Evolutionary conservation across 768 basidiomycete species (phyloP).

Genomic region (Trametopsis cervina): DNA sequence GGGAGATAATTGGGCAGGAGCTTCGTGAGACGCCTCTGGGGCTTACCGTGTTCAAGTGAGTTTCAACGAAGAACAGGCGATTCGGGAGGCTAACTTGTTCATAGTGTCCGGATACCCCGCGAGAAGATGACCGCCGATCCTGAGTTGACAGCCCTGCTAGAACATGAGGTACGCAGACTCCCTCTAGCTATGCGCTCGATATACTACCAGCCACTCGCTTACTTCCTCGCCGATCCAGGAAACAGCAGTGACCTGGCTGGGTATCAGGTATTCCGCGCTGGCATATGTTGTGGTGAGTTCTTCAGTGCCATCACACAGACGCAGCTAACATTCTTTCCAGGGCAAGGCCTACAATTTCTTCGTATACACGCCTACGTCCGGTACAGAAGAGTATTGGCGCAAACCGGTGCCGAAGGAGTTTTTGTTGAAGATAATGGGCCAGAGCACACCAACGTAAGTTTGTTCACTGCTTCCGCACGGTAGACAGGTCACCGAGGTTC

Average conservation of each 20-base stretch:
- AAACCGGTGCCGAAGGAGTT: not conserved
- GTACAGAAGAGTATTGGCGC: not conserved
- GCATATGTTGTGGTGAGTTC: constrained; percentile 1
- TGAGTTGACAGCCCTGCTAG: constrained; percentile 4
- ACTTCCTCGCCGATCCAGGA: not conserved
- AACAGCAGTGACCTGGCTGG: constrained; percentile 3
- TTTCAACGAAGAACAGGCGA: too few species aligned
- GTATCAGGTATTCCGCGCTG: not conserved
- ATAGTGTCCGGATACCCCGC: constrained; percentile 11
- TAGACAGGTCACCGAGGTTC: not conserved
- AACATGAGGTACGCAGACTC: constrained; percentile 3
- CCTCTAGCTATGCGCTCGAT: not conserved
- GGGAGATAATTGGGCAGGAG: constrained; percentile 7
- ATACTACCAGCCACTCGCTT: not conserved
- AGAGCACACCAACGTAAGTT: constrained; percentile 15
- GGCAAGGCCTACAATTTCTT: constrained; percentile 3
- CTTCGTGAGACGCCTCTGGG: constrained; percentile 2
- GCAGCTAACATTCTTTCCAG: not conserved
- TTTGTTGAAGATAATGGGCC: constrained; percentile 10
- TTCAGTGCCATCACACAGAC: not conserved
- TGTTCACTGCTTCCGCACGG: not conserved
- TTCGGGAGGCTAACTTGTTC: not conserved
- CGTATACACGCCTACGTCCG: constrained; percentile 3
- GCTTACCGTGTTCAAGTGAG: constrained; percentile 16
- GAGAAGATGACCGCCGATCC: constrained; percentile 10